These are phyloP conservation scores for Rhodosporidiobolus odoratus DNA, from an alignment of 768 basidiomycete genomes.

Conservation along the genomic window DNA sequence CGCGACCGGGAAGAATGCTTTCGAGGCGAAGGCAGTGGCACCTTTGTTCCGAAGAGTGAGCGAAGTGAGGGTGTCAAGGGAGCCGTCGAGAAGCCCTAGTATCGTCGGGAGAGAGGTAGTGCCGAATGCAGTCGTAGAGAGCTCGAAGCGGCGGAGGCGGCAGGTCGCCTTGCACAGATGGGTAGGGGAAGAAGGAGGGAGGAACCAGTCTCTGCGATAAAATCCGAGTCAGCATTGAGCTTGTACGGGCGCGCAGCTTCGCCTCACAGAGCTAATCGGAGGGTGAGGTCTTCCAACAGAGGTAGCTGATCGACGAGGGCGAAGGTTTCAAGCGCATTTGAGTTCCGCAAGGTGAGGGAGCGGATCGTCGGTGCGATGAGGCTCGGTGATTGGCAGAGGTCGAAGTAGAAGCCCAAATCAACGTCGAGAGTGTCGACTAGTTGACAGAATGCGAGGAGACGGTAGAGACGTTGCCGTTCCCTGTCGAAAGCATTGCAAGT, in stretches of 20 bases:
- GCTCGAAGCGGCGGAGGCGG: constrained; percentile 24
- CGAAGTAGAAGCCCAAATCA: constrained; percentile 30
- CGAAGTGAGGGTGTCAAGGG: constrained; percentile 13
- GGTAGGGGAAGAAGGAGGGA: background rate
- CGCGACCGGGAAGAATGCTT: constrained; percentile 11
- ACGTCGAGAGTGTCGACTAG: constrained; percentile 18
- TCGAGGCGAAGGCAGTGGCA: background rate
- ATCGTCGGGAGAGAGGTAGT: constrained; percentile 8
- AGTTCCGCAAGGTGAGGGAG: constrained; percentile 24
- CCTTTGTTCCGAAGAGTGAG: constrained; percentile 32
- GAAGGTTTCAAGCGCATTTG: constrained; percentile 21
- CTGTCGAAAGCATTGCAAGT: background rate
- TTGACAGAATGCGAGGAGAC: background rate
- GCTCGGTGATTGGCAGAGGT: background rate
- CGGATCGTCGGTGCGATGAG: constrained; percentile 10
- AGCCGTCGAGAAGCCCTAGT: constrained; percentile 16
- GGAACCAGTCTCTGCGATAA: constrained; percentile 18
- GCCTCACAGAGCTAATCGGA: constrained; percentile 24
- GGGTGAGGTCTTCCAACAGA: constrained; percentile 7
- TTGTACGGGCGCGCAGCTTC: too few relatives aligned
- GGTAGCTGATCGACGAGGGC: constrained; percentile 14
- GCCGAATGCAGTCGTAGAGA: constrained; percentile 32
- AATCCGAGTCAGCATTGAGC: background rate
- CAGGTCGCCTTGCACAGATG: background rate
- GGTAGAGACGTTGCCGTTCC: constrained; percentile 12